Evolutionary conservation across 2,329 filamentous ascomycete species (phyloP).

Genomic region (Xenosphaeropsis pyriputrescens): DNA sequence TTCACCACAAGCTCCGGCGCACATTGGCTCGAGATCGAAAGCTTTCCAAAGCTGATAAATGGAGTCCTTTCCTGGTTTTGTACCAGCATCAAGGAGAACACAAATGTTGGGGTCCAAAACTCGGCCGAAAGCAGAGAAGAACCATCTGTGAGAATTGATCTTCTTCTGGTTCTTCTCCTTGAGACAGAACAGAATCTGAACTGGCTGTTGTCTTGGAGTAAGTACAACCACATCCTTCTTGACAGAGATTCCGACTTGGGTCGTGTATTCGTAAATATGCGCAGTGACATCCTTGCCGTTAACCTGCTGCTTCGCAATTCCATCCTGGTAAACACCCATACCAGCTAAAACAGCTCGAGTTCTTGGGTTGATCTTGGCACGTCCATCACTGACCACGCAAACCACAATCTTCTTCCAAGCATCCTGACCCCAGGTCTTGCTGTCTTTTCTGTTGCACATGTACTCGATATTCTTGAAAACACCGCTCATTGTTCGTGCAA

Average conservation of each 20-base stretch:
- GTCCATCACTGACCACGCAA: slow-evolving; percentile 90
- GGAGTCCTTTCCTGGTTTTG: slow-evolving; percentile 81
- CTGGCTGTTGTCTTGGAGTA: slow-evolving; percentile 73
- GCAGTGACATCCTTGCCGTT: slow-evolving; percentile 93
- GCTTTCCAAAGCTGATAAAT: slow-evolving; percentile 99
- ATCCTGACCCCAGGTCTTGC: slow-evolving; percentile 96
- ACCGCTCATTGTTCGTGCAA: slow-evolving; percentile 88
- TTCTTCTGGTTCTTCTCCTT: slow-evolving; percentile 99
- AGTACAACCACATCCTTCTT: slow-evolving; percentile 82
- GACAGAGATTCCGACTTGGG: slow-evolving; percentile 72
- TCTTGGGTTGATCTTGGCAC: slow-evolving; percentile 88
- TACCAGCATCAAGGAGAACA: slow-evolving; percentile 90
- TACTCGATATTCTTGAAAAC: slow-evolving; percentile 98
- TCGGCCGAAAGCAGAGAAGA: slow-evolving; percentile 91
- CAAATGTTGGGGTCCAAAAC: slow-evolving; percentile 94
- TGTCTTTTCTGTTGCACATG: slow-evolving; percentile 87
- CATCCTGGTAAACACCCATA: slow-evolving; percentile 95
- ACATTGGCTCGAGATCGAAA: slow-evolving; percentile 95
- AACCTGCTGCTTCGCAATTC: slow-evolving; percentile 96
- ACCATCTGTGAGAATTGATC: slow-evolving; percentile 99
- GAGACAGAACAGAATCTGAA: slow-evolving; percentile 93
- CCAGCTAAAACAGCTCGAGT: slow-evolving; percentile 81
- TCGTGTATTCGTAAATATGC: slow-evolving; percentile 94
- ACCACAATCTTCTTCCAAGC: slow-evolving; percentile 99
- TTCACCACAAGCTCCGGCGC: slow-evolving; percentile 91